These are phyloP conservation scores for Acephala macrosclerotiorum DNA, from an alignment of 2,329 filamentous ascomycete genomes.

Conservation along the genomic window DNA sequence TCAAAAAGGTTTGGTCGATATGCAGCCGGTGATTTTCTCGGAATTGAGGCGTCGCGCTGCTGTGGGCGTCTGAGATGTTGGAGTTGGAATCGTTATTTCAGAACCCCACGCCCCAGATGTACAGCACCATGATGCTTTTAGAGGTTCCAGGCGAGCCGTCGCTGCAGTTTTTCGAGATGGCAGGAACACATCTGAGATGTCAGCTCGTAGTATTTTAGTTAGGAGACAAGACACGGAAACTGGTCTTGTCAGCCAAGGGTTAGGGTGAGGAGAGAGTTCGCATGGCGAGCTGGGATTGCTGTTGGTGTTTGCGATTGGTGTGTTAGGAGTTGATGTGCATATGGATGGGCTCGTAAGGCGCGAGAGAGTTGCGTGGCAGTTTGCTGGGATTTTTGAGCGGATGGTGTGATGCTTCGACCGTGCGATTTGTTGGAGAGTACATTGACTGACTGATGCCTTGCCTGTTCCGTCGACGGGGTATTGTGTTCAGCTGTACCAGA, in stretches of 20 bases:
- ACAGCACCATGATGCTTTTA: background rate
- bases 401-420: background rate
- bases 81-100: too few relatives aligned
- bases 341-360: background rate
- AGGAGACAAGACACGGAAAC: background rate
- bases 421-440: background rate
- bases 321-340: background rate
- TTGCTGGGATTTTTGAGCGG: background rate
- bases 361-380: constrained; percentile 5
- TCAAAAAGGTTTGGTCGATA: background rate
- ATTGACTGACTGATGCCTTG: background rate
- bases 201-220: too few relatives aligned
- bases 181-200: background rate
- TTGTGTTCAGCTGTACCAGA: background rate
- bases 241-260: background rate
- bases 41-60: constrained; percentile 7
- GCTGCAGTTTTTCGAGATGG: background rate
- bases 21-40: background rate
- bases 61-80: background rate
- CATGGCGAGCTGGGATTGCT: background rate
- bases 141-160: background rate
- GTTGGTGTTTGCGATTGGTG: background rate
- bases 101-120: background rate
- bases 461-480: background rate
- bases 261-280: background rate